Conservation (phyloP, 306 rosid species). For the Cicer bijugum region DNA sequence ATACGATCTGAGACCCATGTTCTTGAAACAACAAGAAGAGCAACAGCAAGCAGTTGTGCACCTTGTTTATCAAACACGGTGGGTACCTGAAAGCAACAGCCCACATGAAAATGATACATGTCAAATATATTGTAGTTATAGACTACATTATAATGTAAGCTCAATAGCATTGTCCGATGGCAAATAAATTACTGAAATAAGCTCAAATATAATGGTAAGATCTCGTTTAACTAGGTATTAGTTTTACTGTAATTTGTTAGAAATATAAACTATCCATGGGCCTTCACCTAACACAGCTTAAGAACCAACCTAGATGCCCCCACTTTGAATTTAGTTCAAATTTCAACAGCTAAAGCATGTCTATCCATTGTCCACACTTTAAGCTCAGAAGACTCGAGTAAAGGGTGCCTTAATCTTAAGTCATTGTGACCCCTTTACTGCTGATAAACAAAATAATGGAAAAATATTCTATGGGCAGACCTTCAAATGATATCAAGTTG, state of each 20-base stretch:
- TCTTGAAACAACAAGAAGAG: slow-evolving; percentile 88
- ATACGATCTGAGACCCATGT: slow-evolving; percentile 98
- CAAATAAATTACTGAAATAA: slow-evolving; percentile 31
- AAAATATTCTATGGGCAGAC: neutral
- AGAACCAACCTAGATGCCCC: neutral
- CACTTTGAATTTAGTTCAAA: slow-evolving; percentile 18
- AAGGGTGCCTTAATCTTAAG: neutral
- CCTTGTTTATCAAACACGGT: slow-evolving; percentile 94
- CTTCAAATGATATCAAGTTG: neutral
- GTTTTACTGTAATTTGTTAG: neutral
- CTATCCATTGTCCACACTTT: slow-evolving; percentile 2
- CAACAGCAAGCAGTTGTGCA: slow-evolving; percentile 89
- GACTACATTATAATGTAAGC: neutral
- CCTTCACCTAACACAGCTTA: neutral
- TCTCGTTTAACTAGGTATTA: slow-evolving; percentile 7
- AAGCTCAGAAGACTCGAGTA: neutral
- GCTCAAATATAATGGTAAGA: slow-evolving; percentile 11
- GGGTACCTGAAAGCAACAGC: slow-evolving; percentile 67
- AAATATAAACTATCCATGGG: slow-evolving; percentile 1
- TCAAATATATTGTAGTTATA: slow-evolving; percentile 30
- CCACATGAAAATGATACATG: slow-evolving; percentile 33
- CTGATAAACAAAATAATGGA: neutral
- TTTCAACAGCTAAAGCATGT: neutral
- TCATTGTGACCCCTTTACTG: neutral
- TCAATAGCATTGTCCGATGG: neutral